phyloP scores from a whole-genome alignment of 1,139 yeast genomes.

The Pichia sp. region DNA sequence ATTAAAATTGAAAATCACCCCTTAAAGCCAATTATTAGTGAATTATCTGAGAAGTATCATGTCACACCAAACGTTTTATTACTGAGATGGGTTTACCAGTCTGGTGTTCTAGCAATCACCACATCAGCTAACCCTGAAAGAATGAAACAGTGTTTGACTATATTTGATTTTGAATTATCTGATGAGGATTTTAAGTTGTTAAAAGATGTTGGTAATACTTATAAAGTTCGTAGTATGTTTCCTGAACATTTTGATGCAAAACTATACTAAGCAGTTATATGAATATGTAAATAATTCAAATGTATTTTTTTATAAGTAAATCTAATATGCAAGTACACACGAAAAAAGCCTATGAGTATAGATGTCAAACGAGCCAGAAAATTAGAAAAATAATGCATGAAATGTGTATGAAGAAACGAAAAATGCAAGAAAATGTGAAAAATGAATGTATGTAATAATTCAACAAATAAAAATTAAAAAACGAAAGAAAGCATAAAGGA shows the following conservation, averaged over 20 bases:
- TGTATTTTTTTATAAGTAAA: no score
- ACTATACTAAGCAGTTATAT: background rate
- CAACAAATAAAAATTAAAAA: background rate
- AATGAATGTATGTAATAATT: no score
- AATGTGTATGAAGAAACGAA: no score
- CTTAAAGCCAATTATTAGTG: constrained; percentile 34
- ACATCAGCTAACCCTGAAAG: constrained; percentile 60
- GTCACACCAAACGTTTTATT: constrained; percentile 51
- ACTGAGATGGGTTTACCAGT: constrained; percentile 63
- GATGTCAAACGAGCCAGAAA: no score
- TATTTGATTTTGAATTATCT: constrained; percentile 47
- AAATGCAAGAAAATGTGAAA: no score
- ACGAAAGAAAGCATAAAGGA: background rate
- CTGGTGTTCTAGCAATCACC: constrained; percentile 66
- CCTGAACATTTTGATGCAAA: constrained; percentile 7
- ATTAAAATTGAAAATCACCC: constrained; percentile 25
- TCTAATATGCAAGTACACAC: no score
- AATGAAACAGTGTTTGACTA: constrained; percentile 46
- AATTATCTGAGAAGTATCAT: constrained; percentile 40
- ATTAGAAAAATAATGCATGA: background rate
- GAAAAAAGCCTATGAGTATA: no score
- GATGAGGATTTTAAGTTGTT: constrained; percentile 42
- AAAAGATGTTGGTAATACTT: constrained; percentile 31
- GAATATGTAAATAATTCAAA: background rate
- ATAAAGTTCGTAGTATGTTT: constrained; percentile 10